Percentiles rank a stretch among this genome's conserved stretches.
Evolutionary conservation across 352 stramenopile genomes (phyloP).

Genomic region (Pythium phragmitis): DNA sequence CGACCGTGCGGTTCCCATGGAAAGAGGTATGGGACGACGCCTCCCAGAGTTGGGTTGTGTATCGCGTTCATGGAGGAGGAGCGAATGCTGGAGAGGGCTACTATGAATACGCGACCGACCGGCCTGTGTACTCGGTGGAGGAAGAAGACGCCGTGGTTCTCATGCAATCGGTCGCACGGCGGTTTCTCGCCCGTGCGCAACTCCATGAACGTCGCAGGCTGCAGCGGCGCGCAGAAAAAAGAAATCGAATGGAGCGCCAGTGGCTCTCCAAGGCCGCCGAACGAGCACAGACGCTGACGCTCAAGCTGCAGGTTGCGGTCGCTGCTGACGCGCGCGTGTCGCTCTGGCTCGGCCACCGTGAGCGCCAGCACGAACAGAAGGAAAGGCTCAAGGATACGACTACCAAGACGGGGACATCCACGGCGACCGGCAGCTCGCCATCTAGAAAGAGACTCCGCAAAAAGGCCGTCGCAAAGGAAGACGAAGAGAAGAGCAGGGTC

Average conservation of each 20-base stretch:
- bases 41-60: constrained; percentile 45
- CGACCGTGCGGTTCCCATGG: constrained; percentile 54
- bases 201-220: constrained; percentile 32
- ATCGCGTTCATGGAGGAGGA: background rate
- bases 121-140: constrained; percentile 59
- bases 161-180: constrained; percentile 44
- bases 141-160: constrained; percentile 51
- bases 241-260: constrained; percentile 33
- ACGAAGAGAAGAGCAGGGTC: constrained; percentile 14
- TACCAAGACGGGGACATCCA: background rate
- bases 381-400: constrained; percentile 2
- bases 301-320: constrained; percentile 28
- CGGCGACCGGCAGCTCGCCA: background rate
- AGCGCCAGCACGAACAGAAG: constrained; percentile 5
- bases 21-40: constrained; percentile 56
- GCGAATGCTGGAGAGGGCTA: constrained; percentile 15
- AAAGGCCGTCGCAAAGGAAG: constrained; percentile 19
- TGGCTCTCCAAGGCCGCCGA: constrained; percentile 45
- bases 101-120: constrained; percentile 31
- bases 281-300: constrained; percentile 46
- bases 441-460: constrained; percentile 9
- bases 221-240: constrained; percentile 30
- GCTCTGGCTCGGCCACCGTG: constrained; percentile 30
- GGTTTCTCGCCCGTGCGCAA: constrained; percentile 40
- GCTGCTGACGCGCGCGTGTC: constrained; percentile 19